Evolutionary conservation across 495 filamentous ascomycete genomes (phyloP), one percentile per base, ranked within the genome.

Genomic region (Aspergillus sclerotioniger): DNA sequence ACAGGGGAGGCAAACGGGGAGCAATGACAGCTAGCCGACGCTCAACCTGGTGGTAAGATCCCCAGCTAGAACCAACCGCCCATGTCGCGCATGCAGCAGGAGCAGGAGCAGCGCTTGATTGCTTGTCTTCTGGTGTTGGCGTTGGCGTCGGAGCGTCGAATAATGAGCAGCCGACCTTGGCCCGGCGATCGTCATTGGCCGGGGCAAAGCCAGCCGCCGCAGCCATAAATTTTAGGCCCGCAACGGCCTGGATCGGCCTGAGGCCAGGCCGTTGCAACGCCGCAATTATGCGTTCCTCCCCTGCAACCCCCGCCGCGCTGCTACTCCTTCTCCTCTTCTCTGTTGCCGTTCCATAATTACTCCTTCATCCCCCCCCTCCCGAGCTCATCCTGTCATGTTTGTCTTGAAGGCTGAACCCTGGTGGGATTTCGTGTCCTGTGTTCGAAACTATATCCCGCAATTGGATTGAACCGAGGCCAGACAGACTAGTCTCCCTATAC

Each of bases 61-160:
- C 37, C 19, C 25, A 37, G 49, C 57, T 59, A 59, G 29, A 51
- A 59, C 33, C 20, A 32, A 41, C 32, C 31, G 10, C 29, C 33
- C 57, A 59, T 59, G 47, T 52, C 57, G 57, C 54, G 57, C 50
- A 53, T 54, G 57, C 57, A 16, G 57, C 19, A n/a, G 35, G 6
- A 35, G 20, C 13, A 48, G 21, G n/a, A 45, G 43, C 44, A 45
- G 41, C 41, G 20, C n/a, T 47, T 31, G 47, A 50, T 50, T 50
- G 25, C 29, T 15, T 50, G 25, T 32, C 31, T 32, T 32, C 10
- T 10, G 12, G 25, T 5, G 47, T 32, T 50, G 8, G 25, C n/a
- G 25, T 29, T 49, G 20, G 46, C 17, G 28, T 49, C 31, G 47
- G 47, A 32, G 46, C 20, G 28, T 35, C 33, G 33, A 35, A 35